Percentiles rank a stretch among this genome's conserved stretches.
Evolutionary conservation across 2,329 filamentous ascomycete genomes (phyloP).

Genomic region (Ascochyta lentis): DNA sequence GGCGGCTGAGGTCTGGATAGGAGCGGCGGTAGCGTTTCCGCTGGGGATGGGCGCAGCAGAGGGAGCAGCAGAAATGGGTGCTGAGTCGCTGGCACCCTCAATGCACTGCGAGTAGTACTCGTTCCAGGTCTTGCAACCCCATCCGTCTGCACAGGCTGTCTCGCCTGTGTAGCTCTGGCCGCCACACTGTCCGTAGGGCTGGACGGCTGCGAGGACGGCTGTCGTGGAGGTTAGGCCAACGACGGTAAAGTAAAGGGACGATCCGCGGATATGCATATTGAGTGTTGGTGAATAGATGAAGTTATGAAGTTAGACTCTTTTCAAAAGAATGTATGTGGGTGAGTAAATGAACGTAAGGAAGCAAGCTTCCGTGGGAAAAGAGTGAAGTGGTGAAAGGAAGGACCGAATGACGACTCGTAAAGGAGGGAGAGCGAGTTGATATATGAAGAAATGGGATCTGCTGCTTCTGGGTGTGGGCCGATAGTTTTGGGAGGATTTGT

Average conservation of each 20-base stretch:
- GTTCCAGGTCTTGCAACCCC: slow-evolving; percentile 51
- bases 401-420: slow-evolving; percentile 9
- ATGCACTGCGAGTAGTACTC: slow-evolving; percentile 57
- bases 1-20: slow-evolving; percentile 3
- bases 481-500: slow-evolving; percentile 10
- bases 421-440: slow-evolving; percentile 1
- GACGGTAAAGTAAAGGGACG: slow-evolving; percentile 36
- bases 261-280: slow-evolving; percentile 33
- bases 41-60: slow-evolving; percentile 19
- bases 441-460: slow-evolving; percentile 11
- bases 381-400: slow-evolving; percentile 14
- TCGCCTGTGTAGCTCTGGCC: slow-evolving; percentile 51
- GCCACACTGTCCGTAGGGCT: slow-evolving; percentile 55
- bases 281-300: neutral
- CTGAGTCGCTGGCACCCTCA: slow-evolving; percentile 13
- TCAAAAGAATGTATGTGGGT: slow-evolving; percentile 19
- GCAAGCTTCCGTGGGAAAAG: slow-evolving; percentile 26
- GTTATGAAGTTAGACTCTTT: slow-evolving; percentile 26
- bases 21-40: slow-evolving; percentile 2
- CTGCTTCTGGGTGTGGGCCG: slow-evolving; percentile 14
- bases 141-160: slow-evolving; percentile 50
- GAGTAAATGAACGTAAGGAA: slow-evolving; percentile 28
- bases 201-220: slow-evolving; percentile 37
- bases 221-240: slow-evolving; percentile 37
- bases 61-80: slow-evolving; percentile 9